Percentiles rank a stretch among this genome's conserved stretches.
Conservation (phyloP, 352 stramenopile species). For the Phytophthora colocasiae region DNA sequence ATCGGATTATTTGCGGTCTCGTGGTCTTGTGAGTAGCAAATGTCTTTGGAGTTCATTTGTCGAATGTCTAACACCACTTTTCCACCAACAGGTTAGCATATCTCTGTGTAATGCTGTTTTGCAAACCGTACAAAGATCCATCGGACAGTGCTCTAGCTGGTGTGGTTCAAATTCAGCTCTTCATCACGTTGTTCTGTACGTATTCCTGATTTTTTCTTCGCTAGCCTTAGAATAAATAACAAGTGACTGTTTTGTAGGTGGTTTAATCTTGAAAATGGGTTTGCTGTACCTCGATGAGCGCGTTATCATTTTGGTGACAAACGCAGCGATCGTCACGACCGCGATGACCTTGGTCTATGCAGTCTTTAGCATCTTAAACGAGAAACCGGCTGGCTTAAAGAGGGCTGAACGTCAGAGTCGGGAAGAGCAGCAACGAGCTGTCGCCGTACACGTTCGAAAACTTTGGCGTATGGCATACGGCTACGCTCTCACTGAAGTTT, state of each 20-base stretch:
- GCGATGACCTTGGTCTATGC: slow-evolving; percentile 57
- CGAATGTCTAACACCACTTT: not conserved
- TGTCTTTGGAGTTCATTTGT: not conserved
- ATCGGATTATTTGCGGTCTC: slow-evolving; percentile 73
- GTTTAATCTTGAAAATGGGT: slow-evolving; percentile 76
- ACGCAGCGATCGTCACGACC: slow-evolving; percentile 61
- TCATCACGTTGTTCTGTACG: slow-evolving; percentile 82
- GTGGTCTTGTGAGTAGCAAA: slow-evolving; percentile 57
- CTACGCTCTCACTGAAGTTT: slow-evolving; percentile 66
- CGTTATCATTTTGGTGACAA: slow-evolving; percentile 60
- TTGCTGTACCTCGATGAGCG: slow-evolving; percentile 48
- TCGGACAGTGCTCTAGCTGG: slow-evolving; percentile 72
- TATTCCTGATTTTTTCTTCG: not conserved
- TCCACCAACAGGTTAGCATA: slow-evolving; percentile 63
- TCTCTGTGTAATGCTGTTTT: slow-evolving; percentile 78
- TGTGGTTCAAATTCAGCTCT: slow-evolving; percentile 78
- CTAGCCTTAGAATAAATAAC: too few species aligned
- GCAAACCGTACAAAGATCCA: slow-evolving; percentile 65
- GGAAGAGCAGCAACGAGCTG: slow-evolving; percentile 56
- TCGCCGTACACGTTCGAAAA: slow-evolving; percentile 52
- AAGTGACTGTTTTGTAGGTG: slow-evolving; percentile 38
- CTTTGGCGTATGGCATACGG: slow-evolving; percentile 68
- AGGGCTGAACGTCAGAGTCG: slow-evolving; percentile 38
- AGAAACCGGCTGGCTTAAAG: slow-evolving; percentile 43
- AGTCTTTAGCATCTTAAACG: slow-evolving; percentile 62